Conservation (phyloP, 768 basidiomycete species). For the Mycena floridula region DNA sequence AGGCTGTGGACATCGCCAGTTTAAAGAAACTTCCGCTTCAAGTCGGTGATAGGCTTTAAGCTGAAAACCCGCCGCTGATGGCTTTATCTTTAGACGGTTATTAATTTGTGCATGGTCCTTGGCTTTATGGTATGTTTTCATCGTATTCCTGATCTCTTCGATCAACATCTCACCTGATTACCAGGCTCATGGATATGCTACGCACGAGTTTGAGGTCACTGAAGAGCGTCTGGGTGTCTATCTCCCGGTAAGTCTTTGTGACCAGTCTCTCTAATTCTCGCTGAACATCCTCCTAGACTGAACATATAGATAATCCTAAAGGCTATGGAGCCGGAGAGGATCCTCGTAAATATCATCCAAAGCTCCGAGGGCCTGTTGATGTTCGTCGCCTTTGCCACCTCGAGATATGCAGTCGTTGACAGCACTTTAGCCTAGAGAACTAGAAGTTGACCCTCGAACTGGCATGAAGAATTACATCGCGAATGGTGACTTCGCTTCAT, state of each 20-base stretch:
- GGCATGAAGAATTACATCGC: conserved; percentile 98
- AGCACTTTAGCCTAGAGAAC: conserved; percentile 55
- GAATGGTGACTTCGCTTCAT: conserved; percentile 40
- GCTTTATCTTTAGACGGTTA: conserved; percentile 67
- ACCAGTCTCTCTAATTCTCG: background rate
- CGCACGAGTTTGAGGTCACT: conserved; percentile 83
- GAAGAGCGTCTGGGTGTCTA: conserved; percentile 77
- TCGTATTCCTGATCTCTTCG: background rate
- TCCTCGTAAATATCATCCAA: conserved; percentile 68
- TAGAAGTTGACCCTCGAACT: conserved; percentile 76
- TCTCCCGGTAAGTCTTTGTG: conserved; percentile 52
- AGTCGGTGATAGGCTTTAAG: conserved; percentile 31
- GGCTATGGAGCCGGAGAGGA: conserved; percentile 85
- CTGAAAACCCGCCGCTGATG: too few species aligned
- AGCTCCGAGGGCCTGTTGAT: conserved; percentile 78
- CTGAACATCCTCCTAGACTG: conserved; percentile 36
- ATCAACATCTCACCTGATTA: background rate
- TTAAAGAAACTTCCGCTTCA: conserved; percentile 67
- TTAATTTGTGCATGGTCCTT: conserved; percentile 85
- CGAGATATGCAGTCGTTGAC: background rate
- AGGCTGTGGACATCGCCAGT: conserved; percentile 82
- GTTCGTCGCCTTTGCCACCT: conserved; percentile 25
- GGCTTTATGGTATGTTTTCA: conserved; percentile 67
- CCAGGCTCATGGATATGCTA: conserved; percentile 77
- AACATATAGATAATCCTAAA: conserved; percentile 92